These are phyloP conservation scores for Cytospora leucostoma DNA, from an alignment of 2,329 filamentous ascomycete genomes.

Conservation along the genomic window DNA sequence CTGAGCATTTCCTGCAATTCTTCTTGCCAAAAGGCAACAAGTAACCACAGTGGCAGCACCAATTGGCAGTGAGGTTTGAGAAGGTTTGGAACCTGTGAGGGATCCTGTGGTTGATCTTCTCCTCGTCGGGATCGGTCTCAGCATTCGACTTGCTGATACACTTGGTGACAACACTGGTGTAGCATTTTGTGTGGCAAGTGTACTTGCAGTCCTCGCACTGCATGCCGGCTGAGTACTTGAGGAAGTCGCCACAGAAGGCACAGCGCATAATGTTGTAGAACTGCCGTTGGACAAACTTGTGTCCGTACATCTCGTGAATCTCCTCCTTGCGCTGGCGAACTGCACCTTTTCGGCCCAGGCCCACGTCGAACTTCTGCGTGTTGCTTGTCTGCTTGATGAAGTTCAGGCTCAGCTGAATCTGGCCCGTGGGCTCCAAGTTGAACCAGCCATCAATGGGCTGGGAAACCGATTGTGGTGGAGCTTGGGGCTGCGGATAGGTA, in stretches of 20 bases:
- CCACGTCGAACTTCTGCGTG: constrained; percentile 79
- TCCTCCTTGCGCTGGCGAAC: constrained; percentile 98
- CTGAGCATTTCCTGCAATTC: constrained; percentile 88
- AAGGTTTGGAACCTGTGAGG: constrained; percentile 97
- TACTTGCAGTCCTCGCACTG: constrained; percentile 99
- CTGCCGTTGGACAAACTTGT: constrained; percentile 98
- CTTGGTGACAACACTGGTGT: constrained; percentile 94
- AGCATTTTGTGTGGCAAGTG: constrained; percentile 98
- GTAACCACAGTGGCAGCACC: constrained; percentile 99
- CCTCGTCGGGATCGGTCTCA: constrained; percentile 96
- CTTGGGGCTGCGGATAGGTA: constrained; percentile 36
- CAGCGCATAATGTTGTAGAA: constrained; percentile 99
- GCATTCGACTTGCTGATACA: constrained; percentile 99
- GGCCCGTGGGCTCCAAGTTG: constrained; percentile 89
- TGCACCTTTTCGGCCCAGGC: constrained; percentile 90
- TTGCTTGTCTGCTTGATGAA: constrained; percentile 91
- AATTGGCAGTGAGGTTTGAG: constrained; percentile 96
- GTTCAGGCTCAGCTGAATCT: constrained; percentile 87
- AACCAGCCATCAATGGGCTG: constrained; percentile 91
- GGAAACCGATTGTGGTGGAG: constrained; percentile 54
- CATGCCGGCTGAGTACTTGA: constrained; percentile 98
- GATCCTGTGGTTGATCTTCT: constrained; percentile 99
- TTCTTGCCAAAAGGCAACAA: constrained; percentile 93
- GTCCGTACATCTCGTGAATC: constrained; percentile 96
- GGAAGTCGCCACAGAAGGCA: constrained; percentile 93